These are phyloP conservation scores for Aspergillus intermedius DNA, from an alignment of 2,329 filamentous ascomycete species.

Conservation along the genomic window DNA sequence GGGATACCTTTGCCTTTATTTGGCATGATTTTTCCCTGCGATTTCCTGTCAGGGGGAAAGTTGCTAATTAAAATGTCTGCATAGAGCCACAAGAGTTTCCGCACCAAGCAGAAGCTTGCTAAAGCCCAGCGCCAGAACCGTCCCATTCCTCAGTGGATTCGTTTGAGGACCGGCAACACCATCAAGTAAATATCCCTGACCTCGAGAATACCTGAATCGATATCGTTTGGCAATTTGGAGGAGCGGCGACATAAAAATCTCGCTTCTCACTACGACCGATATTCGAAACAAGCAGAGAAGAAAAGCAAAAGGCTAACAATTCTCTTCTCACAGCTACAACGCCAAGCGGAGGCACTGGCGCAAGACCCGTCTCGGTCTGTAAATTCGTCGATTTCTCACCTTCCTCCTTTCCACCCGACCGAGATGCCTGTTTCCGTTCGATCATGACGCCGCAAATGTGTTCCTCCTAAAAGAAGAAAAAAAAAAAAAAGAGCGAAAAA, in stretches of 20 bases:
- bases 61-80: conserved; percentile 4
- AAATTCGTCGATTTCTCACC: conserved; percentile 43
- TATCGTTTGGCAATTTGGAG: background rate
- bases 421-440: conserved; percentile 23
- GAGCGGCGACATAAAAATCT: no score
- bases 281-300: background rate
- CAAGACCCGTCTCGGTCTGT: conserved; percentile 99
- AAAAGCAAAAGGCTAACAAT: conserved; percentile 1
- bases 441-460: conserved; percentile 17
- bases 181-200: conserved; percentile 70
- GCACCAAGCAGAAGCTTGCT: conserved; percentile 99
- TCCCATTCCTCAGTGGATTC: conserved; percentile 99
- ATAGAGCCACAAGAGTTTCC: conserved; percentile 99
- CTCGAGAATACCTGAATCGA: background rate
- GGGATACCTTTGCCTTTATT: background rate
- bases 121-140: conserved; percentile 99
- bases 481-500: conserved; percentile 5
- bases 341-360: conserved; percentile 99
- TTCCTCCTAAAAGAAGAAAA: background rate
- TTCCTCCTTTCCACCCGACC: conserved; percentile 41
- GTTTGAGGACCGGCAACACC: conserved; percentile 96
- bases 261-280: no score
- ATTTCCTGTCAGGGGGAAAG: background rate
- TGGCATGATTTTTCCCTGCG: background rate
- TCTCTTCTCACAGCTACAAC: conserved; percentile 71